phyloP scores from a whole-genome alignment of 2,329 filamentous ascomycete species.

The Phoma sp. region DNA sequence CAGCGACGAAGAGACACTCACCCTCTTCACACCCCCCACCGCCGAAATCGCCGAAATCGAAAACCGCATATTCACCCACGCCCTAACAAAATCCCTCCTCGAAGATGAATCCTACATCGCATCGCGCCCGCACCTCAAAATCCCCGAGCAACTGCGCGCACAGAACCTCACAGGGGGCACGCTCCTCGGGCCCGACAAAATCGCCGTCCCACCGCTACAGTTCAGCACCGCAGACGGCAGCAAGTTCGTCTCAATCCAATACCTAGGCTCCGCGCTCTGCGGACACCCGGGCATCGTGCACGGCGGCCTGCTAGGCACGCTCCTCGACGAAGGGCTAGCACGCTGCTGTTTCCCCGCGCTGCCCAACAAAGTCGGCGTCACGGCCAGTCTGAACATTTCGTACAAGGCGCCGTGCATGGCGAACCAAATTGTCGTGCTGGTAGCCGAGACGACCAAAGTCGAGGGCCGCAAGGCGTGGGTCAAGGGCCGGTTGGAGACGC shows the following conservation, averaged over 20 bases:
- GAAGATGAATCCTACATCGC: constrained; percentile 71
- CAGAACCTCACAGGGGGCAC: constrained; percentile 85
- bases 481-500: constrained; percentile 81
- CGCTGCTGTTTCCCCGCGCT: constrained; percentile 87
- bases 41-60: constrained; percentile 65
- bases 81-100: constrained; percentile 74
- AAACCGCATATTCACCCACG: constrained; percentile 75
- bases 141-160: constrained; percentile 71
- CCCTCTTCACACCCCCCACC: constrained; percentile 67
- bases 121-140: constrained; percentile 84
- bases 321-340: constrained; percentile 88
- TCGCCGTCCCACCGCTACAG: constrained; percentile 80
- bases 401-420: constrained; percentile 83
- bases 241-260: constrained; percentile 69
- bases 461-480: constrained; percentile 97
- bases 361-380: constrained; percentile 84
- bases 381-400: constrained; percentile 81
- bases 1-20: constrained; percentile 75
- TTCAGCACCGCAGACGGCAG: constrained; percentile 68
- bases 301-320: constrained; percentile 87
- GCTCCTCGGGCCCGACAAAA: constrained; percentile 74
- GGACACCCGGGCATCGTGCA: constrained; percentile 92
- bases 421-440: constrained; percentile 76
- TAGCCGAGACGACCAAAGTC: constrained; percentile 79
- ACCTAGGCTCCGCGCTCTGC: constrained; percentile 80